These are phyloP conservation scores for Globisporangium nunn DNA, from an alignment of 352 stramenopile species.

Conservation along the genomic window DNA sequence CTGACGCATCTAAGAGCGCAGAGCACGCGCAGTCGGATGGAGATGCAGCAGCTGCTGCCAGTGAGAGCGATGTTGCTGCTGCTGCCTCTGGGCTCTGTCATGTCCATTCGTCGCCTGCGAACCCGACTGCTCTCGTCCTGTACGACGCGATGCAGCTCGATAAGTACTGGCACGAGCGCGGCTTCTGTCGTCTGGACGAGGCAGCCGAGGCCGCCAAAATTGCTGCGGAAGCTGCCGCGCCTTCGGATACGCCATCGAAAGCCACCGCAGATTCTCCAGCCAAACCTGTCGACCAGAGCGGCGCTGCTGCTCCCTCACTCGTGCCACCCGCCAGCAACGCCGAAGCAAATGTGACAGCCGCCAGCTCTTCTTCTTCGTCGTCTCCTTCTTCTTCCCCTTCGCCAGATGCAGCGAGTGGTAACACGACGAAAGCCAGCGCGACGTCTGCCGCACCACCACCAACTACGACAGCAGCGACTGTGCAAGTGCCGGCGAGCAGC, in stretches of 20 bases:
- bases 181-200: not conserved
- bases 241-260: not conserved
- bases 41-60: not conserved
- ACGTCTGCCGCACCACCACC: not conserved
- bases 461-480: not conserved
- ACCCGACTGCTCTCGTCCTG: not conserved
- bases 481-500: not conserved
- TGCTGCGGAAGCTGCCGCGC: not conserved
- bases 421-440: conserved; percentile 1
- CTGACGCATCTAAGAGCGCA: not conserved
- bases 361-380: not conserved
- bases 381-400: not conserved
- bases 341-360: not conserved
- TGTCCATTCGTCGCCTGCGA: not conserved
- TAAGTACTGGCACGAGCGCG: not conserved
- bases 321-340: not conserved
- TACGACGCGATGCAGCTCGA: conserved; percentile 1
- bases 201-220: not conserved
- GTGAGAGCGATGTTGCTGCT: not conserved
- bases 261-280: not conserved
- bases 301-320: not conserved
- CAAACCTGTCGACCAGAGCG: not conserved
- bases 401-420: not conserved
- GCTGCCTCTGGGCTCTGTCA: not conserved
- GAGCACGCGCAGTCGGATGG: not conserved